Evolutionary conservation across 441 rosid genomes (phyloP).

Genomic region (Euphorbia schlechtendalii): DNA sequence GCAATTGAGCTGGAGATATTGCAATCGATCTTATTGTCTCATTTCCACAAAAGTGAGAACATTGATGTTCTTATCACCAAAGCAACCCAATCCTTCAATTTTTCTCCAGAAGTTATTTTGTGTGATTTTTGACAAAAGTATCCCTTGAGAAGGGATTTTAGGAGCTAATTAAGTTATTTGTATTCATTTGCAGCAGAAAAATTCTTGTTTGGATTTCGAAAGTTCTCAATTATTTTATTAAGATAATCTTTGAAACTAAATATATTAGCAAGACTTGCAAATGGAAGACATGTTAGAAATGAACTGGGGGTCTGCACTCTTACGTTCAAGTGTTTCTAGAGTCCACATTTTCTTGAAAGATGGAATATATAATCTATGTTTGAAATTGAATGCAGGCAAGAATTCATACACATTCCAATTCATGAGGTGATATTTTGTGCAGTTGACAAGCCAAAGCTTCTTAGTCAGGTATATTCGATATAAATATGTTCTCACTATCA

Average conservation of each 20-base stretch:
- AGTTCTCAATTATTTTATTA: background rate
- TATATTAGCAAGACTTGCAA: background rate
- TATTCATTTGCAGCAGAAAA: too few relatives aligned
- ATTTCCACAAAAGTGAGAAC: background rate
- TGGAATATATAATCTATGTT: slow-evolving; percentile 17
- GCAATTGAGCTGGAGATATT: slow-evolving; percentile 6
- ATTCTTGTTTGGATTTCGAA: too few relatives aligned
- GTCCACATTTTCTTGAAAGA: background rate
- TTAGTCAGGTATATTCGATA: slow-evolving; percentile 50
- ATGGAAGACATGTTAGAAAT: background rate
- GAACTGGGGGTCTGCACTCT: background rate
- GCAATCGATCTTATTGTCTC: background rate
- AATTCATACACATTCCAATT: slow-evolving; percentile 28
- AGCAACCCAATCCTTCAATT: background rate
- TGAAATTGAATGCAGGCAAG: slow-evolving; percentile 43
- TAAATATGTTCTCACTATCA: slow-evolving; percentile 11
- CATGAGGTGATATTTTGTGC: slow-evolving; percentile 77
- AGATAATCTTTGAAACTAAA: background rate
- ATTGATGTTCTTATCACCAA: background rate
- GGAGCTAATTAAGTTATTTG: too few relatives aligned
- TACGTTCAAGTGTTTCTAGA: background rate
- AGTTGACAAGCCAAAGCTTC: slow-evolving; percentile 70
- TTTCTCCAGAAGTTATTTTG: background rate
- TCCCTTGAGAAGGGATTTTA: background rate
- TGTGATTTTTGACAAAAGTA: background rate